These are phyloP conservation scores for Sugiyamaella japonica DNA, from an alignment of 1,139 yeast genomes.

Conservation along the genomic window DNA sequence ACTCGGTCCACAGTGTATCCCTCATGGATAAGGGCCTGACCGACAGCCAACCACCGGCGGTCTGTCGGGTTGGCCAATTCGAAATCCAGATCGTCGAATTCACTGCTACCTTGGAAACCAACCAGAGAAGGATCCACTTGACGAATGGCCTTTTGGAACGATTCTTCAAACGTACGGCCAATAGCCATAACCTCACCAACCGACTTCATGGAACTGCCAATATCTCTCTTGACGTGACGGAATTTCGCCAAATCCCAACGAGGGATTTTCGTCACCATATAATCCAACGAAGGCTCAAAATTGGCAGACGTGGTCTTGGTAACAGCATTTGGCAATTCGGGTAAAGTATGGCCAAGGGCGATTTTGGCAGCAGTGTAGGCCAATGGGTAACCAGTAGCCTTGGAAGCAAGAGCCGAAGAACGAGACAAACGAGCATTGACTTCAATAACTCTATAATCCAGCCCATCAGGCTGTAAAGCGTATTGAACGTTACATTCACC, in stretches of 20 bases:
- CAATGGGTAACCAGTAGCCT: slow-evolving; percentile 97
- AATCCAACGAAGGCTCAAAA: slow-evolving; percentile 96
- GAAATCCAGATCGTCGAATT: slow-evolving; percentile 75
- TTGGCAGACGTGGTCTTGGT: slow-evolving; percentile 95
- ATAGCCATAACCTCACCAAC: slow-evolving; percentile 99
- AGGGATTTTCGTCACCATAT: slow-evolving; percentile 95
- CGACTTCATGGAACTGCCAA: slow-evolving; percentile 96
- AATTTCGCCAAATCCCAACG: slow-evolving; percentile 97
- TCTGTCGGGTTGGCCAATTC: slow-evolving; percentile 90
- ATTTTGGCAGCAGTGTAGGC: slow-evolving; percentile 99
- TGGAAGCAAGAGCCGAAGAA: slow-evolving; percentile 96
- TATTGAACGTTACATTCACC: slow-evolving; percentile 99
- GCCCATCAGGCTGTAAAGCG: slow-evolving; percentile 92
- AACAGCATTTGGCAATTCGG: slow-evolving; percentile 94
- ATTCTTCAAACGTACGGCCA: slow-evolving; percentile 96
- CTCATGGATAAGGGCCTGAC: slow-evolving; percentile 90
- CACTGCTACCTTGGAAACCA: slow-evolving; percentile 85
- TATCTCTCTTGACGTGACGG: slow-evolving; percentile 88
- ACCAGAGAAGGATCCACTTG: slow-evolving; percentile 89
- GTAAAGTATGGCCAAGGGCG: slow-evolving; percentile 90
- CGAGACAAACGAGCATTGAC: slow-evolving; percentile 97
- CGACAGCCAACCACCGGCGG: slow-evolving; percentile 97
- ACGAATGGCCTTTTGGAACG: slow-evolving; percentile 96
- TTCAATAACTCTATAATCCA: slow-evolving; percentile 94
- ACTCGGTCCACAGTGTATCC: slow-evolving; percentile 88